Base-by-base conservation (phyloP, 345 rosid species). In the Carallia pectinifolia region DNA sequence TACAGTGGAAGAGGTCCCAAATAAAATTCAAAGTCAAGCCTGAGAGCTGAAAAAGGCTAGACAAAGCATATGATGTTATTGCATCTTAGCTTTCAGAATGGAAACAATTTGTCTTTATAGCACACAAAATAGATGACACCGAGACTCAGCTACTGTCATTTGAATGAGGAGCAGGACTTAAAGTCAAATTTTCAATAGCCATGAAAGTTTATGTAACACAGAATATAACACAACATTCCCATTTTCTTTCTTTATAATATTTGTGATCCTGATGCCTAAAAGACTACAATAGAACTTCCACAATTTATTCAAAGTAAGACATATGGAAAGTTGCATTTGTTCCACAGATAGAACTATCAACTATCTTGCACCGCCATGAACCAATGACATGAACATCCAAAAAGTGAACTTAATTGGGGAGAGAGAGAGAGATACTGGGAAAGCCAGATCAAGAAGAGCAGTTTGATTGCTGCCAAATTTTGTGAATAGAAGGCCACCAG, bases 401-500 rank as follows among this genome's bases (percentile, higher is more conserved):
- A 61, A 1, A 12, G n/a, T 34, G 36, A 5, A 37, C 2, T 10
- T 2, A 1, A 10, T 44, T 44, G 9, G 15, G 30, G 33, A 23
- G 65, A 62, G 36, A 18, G 34, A 38, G 53, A 64, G 23, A 7
- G 47, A 73, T 85, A 93, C 97, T 78, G 96, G 97, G 80, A 90
- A 90, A 71, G 90, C 88, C 83, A 93, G 81, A 77, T 88, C 98
- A 67, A 93, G 93, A 70, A 90, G 89, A 80, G 92, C 93, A 53
- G 90, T 90, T 75, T 87, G 94, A 75, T 83, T 88, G 87, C 94
- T 79, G 52, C 92, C 91, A 68, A 90, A 89, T 81, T 88, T 90
- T 59, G 91, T 93, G 85, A 93, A 86, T 68, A 91, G 86, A 48
- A 91, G 85, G 56, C 96, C 91, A 61, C 96, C 92, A 58, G 94